A percentile compares a stretch with the other conserved stretches of the same genome.
Evolutionary conservation across 805 yeast species (phyloP).

Genomic region (Wickerhamiella occidentalis): DNA sequence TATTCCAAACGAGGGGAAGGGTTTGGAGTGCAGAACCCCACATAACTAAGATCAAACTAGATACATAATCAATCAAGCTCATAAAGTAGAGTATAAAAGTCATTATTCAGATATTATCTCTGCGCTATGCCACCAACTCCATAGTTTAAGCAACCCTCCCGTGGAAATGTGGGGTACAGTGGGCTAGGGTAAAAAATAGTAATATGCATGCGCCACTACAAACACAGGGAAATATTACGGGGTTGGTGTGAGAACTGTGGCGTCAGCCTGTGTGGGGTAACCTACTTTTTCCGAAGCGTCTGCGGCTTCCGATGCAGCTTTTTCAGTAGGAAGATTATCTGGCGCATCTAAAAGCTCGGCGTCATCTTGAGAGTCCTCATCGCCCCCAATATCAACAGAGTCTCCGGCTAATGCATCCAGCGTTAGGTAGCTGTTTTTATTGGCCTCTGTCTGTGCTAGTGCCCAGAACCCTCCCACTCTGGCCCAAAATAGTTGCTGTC

Average conservation of each 20-base stretch:
- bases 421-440: conserved; percentile 2
- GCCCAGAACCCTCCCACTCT: conserved; percentile 44
- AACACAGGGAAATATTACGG: conserved; percentile 4
- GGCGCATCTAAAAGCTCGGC: neutral
- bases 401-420: neutral
- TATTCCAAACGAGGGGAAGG: conserved; percentile 9
- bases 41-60: neutral
- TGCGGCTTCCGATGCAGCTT: conserved; percentile 4
- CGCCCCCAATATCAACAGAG: neutral
- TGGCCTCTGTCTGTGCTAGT: neutral
- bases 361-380: neutral
- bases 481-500: conserved; percentile 73
- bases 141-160: neutral
- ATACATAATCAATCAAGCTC: neutral
- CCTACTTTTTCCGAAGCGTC: conserved; percentile 10
- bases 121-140: neutral
- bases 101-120: neutral
- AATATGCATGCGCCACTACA: neutral
- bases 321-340: neutral
- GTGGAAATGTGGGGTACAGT: neutral
- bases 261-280: conserved; percentile 11
- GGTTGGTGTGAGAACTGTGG: conserved; percentile 6
- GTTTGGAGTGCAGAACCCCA: neutral
- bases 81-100: neutral
- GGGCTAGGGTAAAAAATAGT: conserved; percentile 3